These are phyloP conservation scores for Mortierella sp. DNA, from an alignment of 371 early-diverging fungal genomes.

Conservation along the genomic window DNA sequence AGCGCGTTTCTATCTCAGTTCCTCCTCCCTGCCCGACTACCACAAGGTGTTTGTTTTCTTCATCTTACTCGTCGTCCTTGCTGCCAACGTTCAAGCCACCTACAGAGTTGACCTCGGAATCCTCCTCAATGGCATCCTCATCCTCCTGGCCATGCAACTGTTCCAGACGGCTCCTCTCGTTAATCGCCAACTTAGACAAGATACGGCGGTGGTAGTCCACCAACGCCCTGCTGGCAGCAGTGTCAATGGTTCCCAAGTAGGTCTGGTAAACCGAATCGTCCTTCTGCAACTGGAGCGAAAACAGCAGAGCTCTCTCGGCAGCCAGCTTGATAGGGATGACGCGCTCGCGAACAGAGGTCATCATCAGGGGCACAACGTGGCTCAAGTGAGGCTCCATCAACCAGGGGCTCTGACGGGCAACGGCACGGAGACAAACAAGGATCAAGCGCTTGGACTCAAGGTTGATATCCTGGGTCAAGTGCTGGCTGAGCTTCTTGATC, in stretches of 20 bases:
- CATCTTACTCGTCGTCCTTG: conserved; percentile 40
- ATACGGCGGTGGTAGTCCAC: conserved; percentile 76
- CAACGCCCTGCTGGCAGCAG: conserved; percentile 62
- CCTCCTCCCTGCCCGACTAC: not conserved
- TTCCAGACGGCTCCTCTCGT: conserved; percentile 57
- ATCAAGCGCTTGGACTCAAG: conserved; percentile 64
- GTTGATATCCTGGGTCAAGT: conserved; percentile 50
- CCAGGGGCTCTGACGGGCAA: conserved; percentile 61
- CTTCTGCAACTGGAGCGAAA: conserved; percentile 71
- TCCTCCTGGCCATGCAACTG: conserved; percentile 59
- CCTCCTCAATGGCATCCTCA: conserved; percentile 60
- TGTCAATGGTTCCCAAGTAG: conserved; percentile 65
- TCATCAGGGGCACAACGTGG: conserved; percentile 72
- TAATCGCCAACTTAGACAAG: conserved; percentile 66
- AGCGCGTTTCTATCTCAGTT: too few species aligned
- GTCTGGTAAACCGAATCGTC: conserved; percentile 58
- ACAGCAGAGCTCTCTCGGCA: conserved; percentile 83
- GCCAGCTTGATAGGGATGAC: conserved; percentile 86
- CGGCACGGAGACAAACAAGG: conserved; percentile 58
- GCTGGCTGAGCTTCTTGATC: conserved; percentile 55
- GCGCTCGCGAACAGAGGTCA: conserved; percentile 82
- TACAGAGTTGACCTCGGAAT: conserved; percentile 60
- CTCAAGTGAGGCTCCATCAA: conserved; percentile 64
- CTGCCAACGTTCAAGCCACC: conserved; percentile 50
- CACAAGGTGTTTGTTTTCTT: not conserved